phyloP scores from a whole-genome alignment of 345 rosid species.

The Melastoma malabathricum region DNA sequence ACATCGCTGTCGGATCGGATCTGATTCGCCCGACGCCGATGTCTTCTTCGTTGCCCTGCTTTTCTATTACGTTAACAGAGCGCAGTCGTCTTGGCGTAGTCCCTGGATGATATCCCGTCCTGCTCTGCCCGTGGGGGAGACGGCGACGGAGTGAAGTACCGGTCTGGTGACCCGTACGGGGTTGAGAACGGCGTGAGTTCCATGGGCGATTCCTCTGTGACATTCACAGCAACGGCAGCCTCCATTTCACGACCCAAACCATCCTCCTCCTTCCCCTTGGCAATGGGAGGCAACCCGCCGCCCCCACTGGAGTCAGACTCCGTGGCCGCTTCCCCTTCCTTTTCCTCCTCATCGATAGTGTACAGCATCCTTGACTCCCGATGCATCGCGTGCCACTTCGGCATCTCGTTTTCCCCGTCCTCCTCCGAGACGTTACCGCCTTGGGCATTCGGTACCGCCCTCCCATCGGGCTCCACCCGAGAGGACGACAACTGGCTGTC shows the following conservation, averaged over 20 bases:
- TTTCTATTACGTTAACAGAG: background rate
- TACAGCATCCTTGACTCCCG: constrained; percentile 53
- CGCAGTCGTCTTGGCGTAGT: background rate
- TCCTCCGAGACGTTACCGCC: background rate
- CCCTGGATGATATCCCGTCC: background rate
- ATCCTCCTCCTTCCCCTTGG: constrained; percentile 3
- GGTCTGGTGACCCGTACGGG: constrained; percentile 44
- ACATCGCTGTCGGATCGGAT: too few relatives aligned
- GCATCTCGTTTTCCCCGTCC: constrained; percentile 19
- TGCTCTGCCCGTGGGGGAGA: constrained; percentile 30
- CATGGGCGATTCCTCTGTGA: constrained; percentile 1
- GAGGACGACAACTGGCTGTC: constrained; percentile 19
- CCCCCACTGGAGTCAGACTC: constrained; percentile 4
- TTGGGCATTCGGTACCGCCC: constrained; percentile 11
- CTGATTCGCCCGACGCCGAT: too few relatives aligned
- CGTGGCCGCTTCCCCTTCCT: constrained; percentile 30
- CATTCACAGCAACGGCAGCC: background rate
- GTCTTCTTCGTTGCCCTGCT: too few relatives aligned
- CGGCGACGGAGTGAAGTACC: constrained; percentile 43
- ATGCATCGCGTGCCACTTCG: constrained; percentile 23
- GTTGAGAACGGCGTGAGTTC: constrained; percentile 52
- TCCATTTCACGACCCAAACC: background rate
- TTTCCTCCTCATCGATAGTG: constrained; percentile 61
- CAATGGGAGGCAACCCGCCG: background rate
- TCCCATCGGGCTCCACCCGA: constrained; percentile 32